phyloP scores from a whole-genome alignment of 345 rosid genomes.

The Eucalyptus microcorys region DNA sequence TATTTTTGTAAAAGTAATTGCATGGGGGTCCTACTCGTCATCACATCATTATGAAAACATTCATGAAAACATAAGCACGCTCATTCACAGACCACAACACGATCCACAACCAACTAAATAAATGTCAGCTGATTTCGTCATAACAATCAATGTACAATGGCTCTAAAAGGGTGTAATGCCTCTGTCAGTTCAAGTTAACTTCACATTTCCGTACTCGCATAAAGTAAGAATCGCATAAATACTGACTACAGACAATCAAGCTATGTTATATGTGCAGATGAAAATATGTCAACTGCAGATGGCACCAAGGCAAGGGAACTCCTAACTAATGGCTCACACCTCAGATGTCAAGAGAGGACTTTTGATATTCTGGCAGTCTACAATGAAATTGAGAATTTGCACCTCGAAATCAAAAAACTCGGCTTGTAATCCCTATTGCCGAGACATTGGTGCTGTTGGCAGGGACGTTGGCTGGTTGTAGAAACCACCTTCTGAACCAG shows the following conservation, averaged over 20 bases:
- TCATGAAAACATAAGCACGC: not conserved
- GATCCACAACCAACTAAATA: not conserved
- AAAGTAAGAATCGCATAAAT: not conserved
- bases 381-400: not conserved
- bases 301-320: not conserved
- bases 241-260: not conserved
- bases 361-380: not conserved
- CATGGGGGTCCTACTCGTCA: no score
- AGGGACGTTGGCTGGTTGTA: constrained; percentile 49
- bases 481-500: constrained; percentile 57
- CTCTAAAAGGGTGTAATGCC: not conserved
- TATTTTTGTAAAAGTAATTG: not conserved
- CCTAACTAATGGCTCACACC: not conserved
- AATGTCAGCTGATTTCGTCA: not conserved
- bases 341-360: not conserved
- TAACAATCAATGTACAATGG: not conserved
- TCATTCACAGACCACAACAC: not conserved
- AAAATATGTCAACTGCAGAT: not conserved
- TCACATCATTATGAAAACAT: not conserved
- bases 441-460: constrained; percentile 52
- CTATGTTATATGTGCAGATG: not conserved
- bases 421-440: constrained; percentile 27
- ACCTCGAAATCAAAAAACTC: not conserved
- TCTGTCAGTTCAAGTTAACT: not conserved
- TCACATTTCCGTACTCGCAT: not conserved